Evolutionary conservation across 805 yeast genomes (phyloP), one percentile per base, ranked within the genome.

Genomic region (Teunomyces kruisii): DNA sequence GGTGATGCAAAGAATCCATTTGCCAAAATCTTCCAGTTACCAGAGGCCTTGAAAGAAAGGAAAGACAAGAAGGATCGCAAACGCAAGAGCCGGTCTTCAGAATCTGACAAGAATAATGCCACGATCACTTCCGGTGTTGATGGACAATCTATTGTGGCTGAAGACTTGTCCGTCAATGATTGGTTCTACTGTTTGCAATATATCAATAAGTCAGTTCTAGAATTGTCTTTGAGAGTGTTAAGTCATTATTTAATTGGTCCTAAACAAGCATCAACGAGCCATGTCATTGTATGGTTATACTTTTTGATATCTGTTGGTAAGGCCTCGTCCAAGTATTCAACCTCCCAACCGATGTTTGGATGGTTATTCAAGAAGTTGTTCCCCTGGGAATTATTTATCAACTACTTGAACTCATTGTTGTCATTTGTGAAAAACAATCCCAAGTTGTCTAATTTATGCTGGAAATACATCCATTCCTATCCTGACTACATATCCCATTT

Each of bases 1-100:
- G 95, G 94, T 28, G 86, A 84, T 57, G 76, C 86, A 4, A 72
- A 74, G 37, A 86, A 84, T 56, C 90, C 92, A 14, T 86, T 86
- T 65, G 89, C 92, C 5, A 79, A 83, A 54, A 59, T 87, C 10
- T 87, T 87, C 62, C 83, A 79, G 45, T 67, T 87, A 16, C 85
- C 91, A 0, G 86, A 83, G 55, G 87, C 84, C 13, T 64, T 87
- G 49, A 83, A 79, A 48, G 89, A 84, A 53, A 69, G 90, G 40
- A 84, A 78, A 52, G 90, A 83, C 45, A 81, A 84, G 47, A 86
- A 84, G 52, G 92, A 85, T 43, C 74, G 79, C 44, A 81, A 83
- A 51, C 73, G 80, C 26, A 80, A 76, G 48, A 58, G 73, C 2
- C 57, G 61, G 40, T 32, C 55, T n/a, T 49, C 61, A 3, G 52